Evolutionary conservation across 805 yeast species (phyloP).

Genomic region (Sugiyamaella valdiviana): DNA sequence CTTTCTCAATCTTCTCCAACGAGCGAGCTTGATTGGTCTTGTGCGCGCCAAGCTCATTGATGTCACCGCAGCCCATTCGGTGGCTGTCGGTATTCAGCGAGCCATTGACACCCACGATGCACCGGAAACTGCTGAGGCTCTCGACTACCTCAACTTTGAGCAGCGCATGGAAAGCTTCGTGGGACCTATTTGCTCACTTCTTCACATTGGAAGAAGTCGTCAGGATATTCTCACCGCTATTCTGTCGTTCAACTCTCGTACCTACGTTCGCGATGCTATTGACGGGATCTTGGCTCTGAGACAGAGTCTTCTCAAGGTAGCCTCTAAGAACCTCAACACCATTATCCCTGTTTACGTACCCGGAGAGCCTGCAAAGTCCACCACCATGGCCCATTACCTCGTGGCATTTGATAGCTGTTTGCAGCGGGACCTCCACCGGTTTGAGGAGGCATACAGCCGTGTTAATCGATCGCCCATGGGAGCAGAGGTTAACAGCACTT

Average conservation of each 20-base stretch:
- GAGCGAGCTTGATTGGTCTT: conserved; percentile 6
- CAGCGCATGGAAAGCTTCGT: conserved; percentile 1
- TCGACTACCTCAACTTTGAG: conserved; percentile 10
- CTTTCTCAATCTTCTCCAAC: conserved; percentile 5
- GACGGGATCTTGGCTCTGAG: conserved; percentile 2
- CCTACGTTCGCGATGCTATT: neutral
- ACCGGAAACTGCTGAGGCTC: conserved; percentile 5
- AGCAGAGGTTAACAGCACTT: conserved; percentile 10
- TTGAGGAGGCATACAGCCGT: conserved; percentile 9
- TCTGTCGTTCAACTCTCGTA: neutral
- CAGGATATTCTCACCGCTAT: conserved; percentile 9
- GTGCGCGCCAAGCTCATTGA: conserved; percentile 2
- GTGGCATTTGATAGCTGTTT: conserved; percentile 7
- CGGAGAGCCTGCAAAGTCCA: conserved; percentile 5
- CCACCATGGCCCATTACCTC: conserved; percentile 8
- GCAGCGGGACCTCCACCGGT: conserved; percentile 1
- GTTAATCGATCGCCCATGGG: conserved; percentile 10
- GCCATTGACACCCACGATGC: conserved; percentile 7
- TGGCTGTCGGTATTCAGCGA: conserved; percentile 5
- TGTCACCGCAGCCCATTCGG: neutral
- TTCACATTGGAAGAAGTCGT: conserved; percentile 11
- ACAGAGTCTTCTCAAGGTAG: conserved; percentile 1
- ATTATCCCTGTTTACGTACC: conserved; percentile 6
- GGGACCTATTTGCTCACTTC: conserved; percentile 8
- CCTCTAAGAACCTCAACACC: conserved; percentile 1